These are phyloP conservation scores for Nowakowskiella sp. DNA, from an alignment of 192 early-diverging fungal species.

Conservation along the genomic window DNA sequence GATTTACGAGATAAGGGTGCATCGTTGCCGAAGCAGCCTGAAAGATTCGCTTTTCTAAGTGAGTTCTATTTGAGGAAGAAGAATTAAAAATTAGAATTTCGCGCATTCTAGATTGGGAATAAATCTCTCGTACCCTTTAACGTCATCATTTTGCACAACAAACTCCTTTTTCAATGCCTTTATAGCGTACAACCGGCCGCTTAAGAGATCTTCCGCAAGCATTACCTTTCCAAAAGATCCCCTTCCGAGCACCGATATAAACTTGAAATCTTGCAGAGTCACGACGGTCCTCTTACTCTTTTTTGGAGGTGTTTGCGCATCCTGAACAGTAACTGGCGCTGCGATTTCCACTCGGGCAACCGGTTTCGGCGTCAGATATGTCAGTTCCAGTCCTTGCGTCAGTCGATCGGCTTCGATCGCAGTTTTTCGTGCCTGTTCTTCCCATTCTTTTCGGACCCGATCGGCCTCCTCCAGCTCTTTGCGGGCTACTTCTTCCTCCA, in stretches of 20 bases:
- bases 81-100: background rate
- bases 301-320: conserved; percentile 27
- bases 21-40: conserved; percentile 77
- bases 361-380: no score
- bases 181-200: conserved; percentile 81
- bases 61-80: conserved; percentile 25
- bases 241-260: conserved; percentile 82
- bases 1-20: conserved; percentile 90
- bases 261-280: conserved; percentile 41
- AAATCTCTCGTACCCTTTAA: conserved; percentile 61
- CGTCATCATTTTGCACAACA: conserved; percentile 96
- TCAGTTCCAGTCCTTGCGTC: background rate
- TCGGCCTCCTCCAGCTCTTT: conserved; percentile 43
- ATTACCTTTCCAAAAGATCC: conserved; percentile 98
- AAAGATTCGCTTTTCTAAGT: conserved; percentile 91
- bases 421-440: no score
- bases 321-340: conserved; percentile 75
- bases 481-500: conserved; percentile 28
- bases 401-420: background rate
- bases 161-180: conserved; percentile 95
- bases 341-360: conserved; percentile 70
- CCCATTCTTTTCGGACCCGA: conserved; percentile 10
- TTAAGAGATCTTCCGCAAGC: conserved; percentile 81
- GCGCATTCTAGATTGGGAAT: no score
- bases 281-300: conserved; percentile 7